These are phyloP conservation scores for Przewalskia tangutica DNA, from an alignment of 257 asterid genomes.

Conservation along the genomic window DNA sequence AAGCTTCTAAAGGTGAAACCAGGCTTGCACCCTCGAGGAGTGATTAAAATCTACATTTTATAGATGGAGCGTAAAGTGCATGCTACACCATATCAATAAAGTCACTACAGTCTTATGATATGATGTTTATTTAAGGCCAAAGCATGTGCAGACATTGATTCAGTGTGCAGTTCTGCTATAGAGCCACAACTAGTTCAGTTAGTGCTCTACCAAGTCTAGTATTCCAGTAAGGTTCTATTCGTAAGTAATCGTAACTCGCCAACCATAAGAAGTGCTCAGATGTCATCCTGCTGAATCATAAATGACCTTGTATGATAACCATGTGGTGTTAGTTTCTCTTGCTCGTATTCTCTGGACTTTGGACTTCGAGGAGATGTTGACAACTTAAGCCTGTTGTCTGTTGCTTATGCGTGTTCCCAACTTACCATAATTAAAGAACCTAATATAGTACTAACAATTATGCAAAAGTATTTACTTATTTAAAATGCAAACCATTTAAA, in stretches of 20 bases:
- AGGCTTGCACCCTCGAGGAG: neutral
- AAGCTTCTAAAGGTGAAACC: neutral
- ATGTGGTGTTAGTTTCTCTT: neutral
- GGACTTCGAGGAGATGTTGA: neutral
- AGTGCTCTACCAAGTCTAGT: neutral
- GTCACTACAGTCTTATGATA: neutral
- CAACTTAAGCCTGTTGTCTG: neutral
- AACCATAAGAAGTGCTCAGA: neutral
- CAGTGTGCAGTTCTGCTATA: neutral
- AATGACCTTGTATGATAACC: neutral
- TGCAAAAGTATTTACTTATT: neutral
- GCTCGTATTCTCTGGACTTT: neutral
- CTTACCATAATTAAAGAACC: neutral
- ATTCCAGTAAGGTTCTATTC: neutral
- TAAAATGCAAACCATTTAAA: neutral
- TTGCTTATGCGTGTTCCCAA: neutral
- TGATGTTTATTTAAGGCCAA: neutral
- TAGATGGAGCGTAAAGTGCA: neutral
- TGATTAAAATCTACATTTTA: neutral
- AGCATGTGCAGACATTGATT: neutral
- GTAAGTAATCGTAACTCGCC: neutral
- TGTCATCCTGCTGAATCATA: neutral
- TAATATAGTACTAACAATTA: neutral
- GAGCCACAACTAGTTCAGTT: neutral
- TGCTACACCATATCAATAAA: neutral